Conservation (phyloP, 2,329 filamentous ascomycete species). For the Didymellaceae sp. region DNA sequence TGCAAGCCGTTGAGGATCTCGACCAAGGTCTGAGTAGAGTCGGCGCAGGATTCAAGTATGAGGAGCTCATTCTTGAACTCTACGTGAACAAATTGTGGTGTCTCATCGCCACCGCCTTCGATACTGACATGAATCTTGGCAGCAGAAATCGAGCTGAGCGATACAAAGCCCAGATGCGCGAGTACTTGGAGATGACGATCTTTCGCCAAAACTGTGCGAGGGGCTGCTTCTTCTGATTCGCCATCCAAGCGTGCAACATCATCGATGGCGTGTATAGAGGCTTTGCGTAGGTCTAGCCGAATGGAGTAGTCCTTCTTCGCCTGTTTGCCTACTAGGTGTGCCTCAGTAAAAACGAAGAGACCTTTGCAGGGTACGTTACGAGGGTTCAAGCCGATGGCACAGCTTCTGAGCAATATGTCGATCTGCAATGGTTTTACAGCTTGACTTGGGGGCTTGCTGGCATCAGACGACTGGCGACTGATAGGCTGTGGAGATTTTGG, state of each 20-base stretch:
- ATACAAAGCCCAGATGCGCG: slow-evolving; percentile 75
- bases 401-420: slow-evolving; percentile 80
- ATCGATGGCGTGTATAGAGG: slow-evolving; percentile 83
- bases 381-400: slow-evolving; percentile 84
- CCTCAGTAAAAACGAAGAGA: slow-evolving; percentile 78
- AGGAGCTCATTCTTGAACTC: slow-evolving; percentile 86
- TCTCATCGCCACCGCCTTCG: slow-evolving; percentile 61
- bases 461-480: slow-evolving; percentile 39
- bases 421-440: slow-evolving; percentile 60
- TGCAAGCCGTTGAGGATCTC: slow-evolving; percentile 78
- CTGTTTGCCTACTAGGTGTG: slow-evolving; percentile 71
- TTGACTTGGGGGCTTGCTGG: slow-evolving; percentile 27
- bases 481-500: slow-evolving; percentile 59
- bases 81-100: slow-evolving; percentile 73
- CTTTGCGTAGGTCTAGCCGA: slow-evolving; percentile 75
- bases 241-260: slow-evolving; percentile 62
- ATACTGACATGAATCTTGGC: slow-evolving; percentile 73
- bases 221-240: slow-evolving; percentile 18
- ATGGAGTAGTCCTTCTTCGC: slow-evolving; percentile 70
- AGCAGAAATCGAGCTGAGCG: slow-evolving; percentile 85
- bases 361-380: slow-evolving; percentile 76
- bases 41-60: slow-evolving; percentile 92
- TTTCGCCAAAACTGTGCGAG: slow-evolving; percentile 24
- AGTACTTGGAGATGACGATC: slow-evolving; percentile 58
- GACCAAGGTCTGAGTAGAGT: slow-evolving; percentile 93